Evolutionary conservation across 345 rosid genomes (phyloP).

Genomic region (Citrus sp.): DNA sequence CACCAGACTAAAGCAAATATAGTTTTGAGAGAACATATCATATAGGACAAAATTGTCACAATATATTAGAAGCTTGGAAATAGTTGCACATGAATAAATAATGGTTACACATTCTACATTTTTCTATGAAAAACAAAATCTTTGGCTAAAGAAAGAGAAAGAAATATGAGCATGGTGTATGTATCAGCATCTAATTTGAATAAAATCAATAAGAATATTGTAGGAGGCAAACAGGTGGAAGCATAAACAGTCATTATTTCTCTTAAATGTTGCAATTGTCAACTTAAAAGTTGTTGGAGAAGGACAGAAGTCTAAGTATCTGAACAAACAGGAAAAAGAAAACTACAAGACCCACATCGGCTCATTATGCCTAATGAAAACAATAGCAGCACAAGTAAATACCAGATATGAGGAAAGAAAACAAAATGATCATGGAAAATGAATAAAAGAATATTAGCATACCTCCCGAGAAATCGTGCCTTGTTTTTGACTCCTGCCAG

Average conservation of each 20-base stretch:
- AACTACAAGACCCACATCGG: background rate
- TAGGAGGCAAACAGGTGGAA: background rate
- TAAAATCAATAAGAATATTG: background rate
- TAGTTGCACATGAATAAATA: background rate
- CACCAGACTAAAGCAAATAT: background rate
- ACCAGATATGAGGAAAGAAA: background rate
- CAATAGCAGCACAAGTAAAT: background rate
- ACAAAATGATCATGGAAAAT: background rate
- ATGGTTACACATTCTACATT: background rate
- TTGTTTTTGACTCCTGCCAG: conserved; percentile 25
- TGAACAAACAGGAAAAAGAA: background rate
- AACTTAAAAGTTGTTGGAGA: background rate
- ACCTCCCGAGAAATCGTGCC: conserved; percentile 48
- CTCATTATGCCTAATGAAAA: background rate
- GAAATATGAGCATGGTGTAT: background rate
- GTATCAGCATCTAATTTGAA: background rate
- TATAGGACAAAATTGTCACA: background rate
- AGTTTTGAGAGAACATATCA: background rate
- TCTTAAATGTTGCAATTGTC: background rate
- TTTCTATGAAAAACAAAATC: background rate
- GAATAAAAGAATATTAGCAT: conserved; percentile 16
- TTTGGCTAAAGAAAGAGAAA: background rate
- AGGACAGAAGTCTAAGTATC: background rate
- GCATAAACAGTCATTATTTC: background rate
- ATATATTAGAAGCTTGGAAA: background rate